Conservation (phyloP, 2,329 filamentous ascomycete species). For the Talaromyces sp. region DNA sequence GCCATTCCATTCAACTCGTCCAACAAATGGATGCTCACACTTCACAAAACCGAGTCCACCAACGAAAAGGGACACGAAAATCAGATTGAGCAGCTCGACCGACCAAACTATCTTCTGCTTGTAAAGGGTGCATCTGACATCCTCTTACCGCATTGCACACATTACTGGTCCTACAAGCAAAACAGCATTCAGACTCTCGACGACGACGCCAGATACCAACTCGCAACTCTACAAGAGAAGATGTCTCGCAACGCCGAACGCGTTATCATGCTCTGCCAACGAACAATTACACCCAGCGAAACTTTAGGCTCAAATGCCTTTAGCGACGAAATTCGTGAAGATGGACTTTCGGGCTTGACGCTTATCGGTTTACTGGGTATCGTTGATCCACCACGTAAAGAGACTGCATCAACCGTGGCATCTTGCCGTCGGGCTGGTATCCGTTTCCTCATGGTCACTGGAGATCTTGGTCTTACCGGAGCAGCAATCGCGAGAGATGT, state of each 20-base stretch:
- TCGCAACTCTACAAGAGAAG: conserved; percentile 62
- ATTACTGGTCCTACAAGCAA: conserved; percentile 55
- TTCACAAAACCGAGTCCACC: conserved; percentile 37
- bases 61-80: conserved; percentile 20
- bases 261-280: conserved; percentile 66
- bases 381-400: conserved; percentile 39
- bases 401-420: conserved; percentile 35
- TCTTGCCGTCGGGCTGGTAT: conserved; percentile 37
- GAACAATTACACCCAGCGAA: conserved; percentile 48
- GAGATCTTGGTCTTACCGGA: conserved; percentile 42
- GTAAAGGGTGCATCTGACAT: conserved; percentile 79
- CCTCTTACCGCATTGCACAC: conserved; percentile 61
- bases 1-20: conserved; percentile 77
- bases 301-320: conserved; percentile 49
- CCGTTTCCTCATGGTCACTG: conserved; percentile 45
- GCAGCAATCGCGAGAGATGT: conserved; percentile 42
- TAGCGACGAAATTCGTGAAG: conserved; percentile 48
- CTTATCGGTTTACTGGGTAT: conserved; percentile 54
- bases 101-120: conserved; percentile 32
- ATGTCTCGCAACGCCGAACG: conserved; percentile 68
- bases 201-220: conserved; percentile 42
- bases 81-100: conserved; percentile 3
- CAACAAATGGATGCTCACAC: conserved; percentile 76
- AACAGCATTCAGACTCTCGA: conserved; percentile 56
- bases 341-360: conserved; percentile 44